Evolutionary conservation across 495 filamentous ascomycete genomes (phyloP).

Genomic region (Xylaria intraflava): DNA sequence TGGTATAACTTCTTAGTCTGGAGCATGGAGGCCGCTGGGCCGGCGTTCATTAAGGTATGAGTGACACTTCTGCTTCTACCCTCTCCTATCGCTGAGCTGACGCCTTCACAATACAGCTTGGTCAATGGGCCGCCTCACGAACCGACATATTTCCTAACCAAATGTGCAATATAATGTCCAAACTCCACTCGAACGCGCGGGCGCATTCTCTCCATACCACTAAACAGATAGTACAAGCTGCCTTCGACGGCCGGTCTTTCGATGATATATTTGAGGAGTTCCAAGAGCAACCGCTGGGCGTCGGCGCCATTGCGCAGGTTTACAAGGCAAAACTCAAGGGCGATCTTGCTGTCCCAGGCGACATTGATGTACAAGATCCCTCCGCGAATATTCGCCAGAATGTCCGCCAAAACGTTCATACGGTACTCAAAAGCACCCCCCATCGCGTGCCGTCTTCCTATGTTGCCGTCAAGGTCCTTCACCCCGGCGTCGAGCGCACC

Average conservation of each 20-base stretch:
- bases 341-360: slow-evolving; percentile 58
- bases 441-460: slow-evolving; percentile 83
- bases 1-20: slow-evolving; percentile 89
- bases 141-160: slow-evolving; percentile 96
- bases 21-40: slow-evolving; percentile 88
- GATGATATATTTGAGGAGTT: slow-evolving; percentile 98
- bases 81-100: slow-evolving; percentile 14
- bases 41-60: slow-evolving; percentile 93
- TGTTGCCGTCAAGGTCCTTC: slow-evolving; percentile 94
- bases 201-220: slow-evolving; percentile 81
- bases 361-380: slow-evolving; percentile 47
- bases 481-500: slow-evolving; percentile 82
- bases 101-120: slow-evolving; percentile 54
- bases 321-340: slow-evolving; percentile 92
- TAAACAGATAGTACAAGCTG: slow-evolving; percentile 66
- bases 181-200: slow-evolving; percentile 87
- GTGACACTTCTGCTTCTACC: background rate
- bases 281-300: slow-evolving; percentile 80
- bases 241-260: slow-evolving; percentile 73
- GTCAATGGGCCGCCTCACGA: slow-evolving; percentile 97
- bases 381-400: slow-evolving; percentile 54
- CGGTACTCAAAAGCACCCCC: slow-evolving; percentile 76
- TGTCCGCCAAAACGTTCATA: slow-evolving; percentile 75
- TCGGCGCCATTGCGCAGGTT: slow-evolving; percentile 95
- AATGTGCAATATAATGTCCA: slow-evolving; percentile 89